A percentile compares a stretch with the other conserved stretches of the same genome.
Evolutionary conservation across 208 protist species (phyloP).

Genomic region (Endotrypanum monterogeii): DNA sequence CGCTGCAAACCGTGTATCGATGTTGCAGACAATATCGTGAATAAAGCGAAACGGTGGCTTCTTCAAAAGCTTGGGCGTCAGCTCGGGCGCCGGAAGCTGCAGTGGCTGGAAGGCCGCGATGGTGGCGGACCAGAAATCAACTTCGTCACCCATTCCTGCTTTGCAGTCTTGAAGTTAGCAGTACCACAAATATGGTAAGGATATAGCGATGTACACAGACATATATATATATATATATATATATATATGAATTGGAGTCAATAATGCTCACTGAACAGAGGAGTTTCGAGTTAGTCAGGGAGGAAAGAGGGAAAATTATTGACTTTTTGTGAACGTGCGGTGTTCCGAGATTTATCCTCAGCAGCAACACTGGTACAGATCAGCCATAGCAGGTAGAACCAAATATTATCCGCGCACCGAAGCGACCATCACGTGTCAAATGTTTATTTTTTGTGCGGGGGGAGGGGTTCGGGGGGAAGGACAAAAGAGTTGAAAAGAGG

Average conservation of each 20-base stretch:
- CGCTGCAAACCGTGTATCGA: slow-evolving; percentile 72
- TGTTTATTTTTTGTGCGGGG: too few species aligned
- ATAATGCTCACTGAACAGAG: not conserved
- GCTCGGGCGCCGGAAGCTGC: slow-evolving; percentile 66
- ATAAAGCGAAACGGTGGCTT: slow-evolving; percentile 92
- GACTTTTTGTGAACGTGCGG: not conserved
- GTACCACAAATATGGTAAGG: too few species aligned
- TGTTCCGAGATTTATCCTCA: not conserved
- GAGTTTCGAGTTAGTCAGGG: too few species aligned
- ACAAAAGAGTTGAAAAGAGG: too few species aligned
- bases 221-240: too few species aligned
- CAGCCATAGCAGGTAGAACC: not conserved
- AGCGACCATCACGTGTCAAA: too few species aligned
- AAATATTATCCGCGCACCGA: too few species aligned
- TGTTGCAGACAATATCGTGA: slow-evolving; percentile 79
- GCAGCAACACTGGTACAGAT: not conserved
- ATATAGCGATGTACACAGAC: too few species aligned
- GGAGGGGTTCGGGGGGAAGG: too few species aligned
- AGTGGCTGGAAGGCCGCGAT: slow-evolving; percentile 73
- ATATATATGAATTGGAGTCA: not conserved
- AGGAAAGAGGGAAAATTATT: too few species aligned
- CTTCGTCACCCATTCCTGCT: slow-evolving; percentile 23
- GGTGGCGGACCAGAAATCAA: slow-evolving; percentile 83
- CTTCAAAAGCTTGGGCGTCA: slow-evolving; percentile 86
- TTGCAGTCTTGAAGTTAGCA: too few species aligned